Evolutionary conservation across 768 basidiomycete species (phyloP).

Genomic region (Royoungia palumana): DNA sequence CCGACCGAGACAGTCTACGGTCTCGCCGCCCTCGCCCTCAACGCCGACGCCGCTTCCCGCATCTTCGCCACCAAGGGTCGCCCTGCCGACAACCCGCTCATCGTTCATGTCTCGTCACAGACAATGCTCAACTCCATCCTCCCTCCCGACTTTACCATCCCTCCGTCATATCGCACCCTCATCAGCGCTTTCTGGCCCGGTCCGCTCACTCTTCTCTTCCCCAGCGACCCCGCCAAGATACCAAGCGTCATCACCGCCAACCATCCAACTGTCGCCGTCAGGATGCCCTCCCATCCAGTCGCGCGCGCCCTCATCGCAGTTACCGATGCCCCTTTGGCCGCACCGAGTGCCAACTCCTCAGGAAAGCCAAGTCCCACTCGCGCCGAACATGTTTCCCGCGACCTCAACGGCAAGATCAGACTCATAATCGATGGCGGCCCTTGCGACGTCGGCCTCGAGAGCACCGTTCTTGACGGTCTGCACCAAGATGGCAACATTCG

Average conservation of each 20-base stretch:
- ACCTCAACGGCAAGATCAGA: conserved; percentile 69
- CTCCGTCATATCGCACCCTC: conserved; percentile 65
- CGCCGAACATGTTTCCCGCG: conserved; percentile 78
- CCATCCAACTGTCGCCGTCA: conserved; percentile 79
- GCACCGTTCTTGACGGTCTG: conserved; percentile 91
- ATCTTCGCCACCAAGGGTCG: conserved; percentile 91
- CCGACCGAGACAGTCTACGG: conserved; percentile 99
- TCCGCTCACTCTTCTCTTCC: conserved; percentile 88
- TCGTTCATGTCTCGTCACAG: conserved; percentile 89
- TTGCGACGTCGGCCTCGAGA: conserved; percentile 89
- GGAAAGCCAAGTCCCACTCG: conserved; percentile 93
- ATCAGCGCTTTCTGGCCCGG: conserved; percentile 95
- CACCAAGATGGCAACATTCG: conserved; percentile 71
- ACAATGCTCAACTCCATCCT: conserved; percentile 78
- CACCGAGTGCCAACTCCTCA: conserved; percentile 93
- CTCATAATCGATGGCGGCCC: conserved; percentile 90
- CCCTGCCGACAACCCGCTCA: conserved; percentile 94
- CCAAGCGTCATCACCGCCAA: conserved; percentile 77
- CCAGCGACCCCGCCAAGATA: conserved; percentile 56
- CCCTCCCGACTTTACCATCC: conserved; percentile 58
- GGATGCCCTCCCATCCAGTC: conserved; percentile 93
- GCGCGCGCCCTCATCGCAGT: conserved; percentile 84
- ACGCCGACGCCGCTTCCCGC: conserved; percentile 55
- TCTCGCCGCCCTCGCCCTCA: conserved; percentile 82
- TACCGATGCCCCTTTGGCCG: conserved; percentile 75